These are phyloP conservation scores for Penicillium silybi DNA, from an alignment of 495 filamentous ascomycete genomes.

Conservation along the genomic window DNA sequence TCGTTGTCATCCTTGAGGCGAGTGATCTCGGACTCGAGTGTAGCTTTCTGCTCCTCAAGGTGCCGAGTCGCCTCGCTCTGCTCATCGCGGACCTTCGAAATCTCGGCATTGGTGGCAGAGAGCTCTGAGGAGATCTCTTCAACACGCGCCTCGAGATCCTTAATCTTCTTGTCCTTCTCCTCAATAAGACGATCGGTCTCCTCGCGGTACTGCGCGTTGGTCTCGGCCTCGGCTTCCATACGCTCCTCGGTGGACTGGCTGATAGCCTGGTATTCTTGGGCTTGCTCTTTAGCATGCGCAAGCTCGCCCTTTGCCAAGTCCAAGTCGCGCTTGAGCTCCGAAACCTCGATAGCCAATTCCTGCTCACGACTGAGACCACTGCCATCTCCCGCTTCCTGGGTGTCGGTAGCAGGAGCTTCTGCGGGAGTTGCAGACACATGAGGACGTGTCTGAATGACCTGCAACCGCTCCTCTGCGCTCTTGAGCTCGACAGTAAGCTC, in stretches of 20 bases:
- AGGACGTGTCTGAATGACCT: slow-evolving; percentile 70
- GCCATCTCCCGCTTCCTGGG: slow-evolving; percentile 43
- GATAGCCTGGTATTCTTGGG: slow-evolving; percentile 86
- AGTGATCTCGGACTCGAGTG: slow-evolving; percentile 69
- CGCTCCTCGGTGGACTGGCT: slow-evolving; percentile 87
- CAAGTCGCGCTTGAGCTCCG: slow-evolving; percentile 77
- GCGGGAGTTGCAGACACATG: slow-evolving; percentile 48
- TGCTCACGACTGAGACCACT: slow-evolving; percentile 69
- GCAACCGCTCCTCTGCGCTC: slow-evolving; percentile 79
- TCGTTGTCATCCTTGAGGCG: slow-evolving; percentile 83
- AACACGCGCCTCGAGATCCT: slow-evolving; percentile 73
- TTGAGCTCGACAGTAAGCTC: slow-evolving; percentile 84
- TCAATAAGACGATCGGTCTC: slow-evolving; percentile 72
- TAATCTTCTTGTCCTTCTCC: slow-evolving; percentile 71
- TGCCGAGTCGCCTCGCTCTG: slow-evolving; percentile 69
- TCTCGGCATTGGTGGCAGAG: slow-evolving; percentile 69
- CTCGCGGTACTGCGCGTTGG: slow-evolving; percentile 78
- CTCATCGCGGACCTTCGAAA: slow-evolving; percentile 70
- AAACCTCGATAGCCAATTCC: slow-evolving; percentile 74
- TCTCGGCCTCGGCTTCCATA: slow-evolving; percentile 69
- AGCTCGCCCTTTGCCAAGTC: slow-evolving; percentile 72
- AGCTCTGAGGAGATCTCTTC: slow-evolving; percentile 81
- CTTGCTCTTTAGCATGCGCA: slow-evolving; percentile 70
- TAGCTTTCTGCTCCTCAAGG: slow-evolving; percentile 73
- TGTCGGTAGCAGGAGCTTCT: slow-evolving; percentile 14